Evolutionary conservation across 2,329 filamentous ascomycete species (phyloP), one percentile per base, ranked within the genome.

Genomic region (Aureobasidium mangrovei): DNA sequence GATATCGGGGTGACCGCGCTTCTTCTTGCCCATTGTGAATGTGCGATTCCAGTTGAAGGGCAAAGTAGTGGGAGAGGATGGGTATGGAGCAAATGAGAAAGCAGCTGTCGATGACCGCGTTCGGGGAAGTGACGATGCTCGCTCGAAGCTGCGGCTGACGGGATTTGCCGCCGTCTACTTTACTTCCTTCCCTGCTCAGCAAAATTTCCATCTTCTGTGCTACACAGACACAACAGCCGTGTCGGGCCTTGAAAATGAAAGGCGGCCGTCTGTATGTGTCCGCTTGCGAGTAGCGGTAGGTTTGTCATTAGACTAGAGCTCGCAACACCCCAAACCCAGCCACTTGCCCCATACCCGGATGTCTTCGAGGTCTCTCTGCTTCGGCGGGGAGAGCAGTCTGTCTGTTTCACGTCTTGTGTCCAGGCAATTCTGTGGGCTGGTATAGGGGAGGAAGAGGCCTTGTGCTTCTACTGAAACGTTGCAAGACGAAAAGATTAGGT

Each of bases 1-100:
- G 62, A 96, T 77, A 64, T 91, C 83, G 59, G 89, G 88, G 66
- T 88, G 85, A 61, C 84, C 82, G 70, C 89, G 86, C 81, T 89
- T 91, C 77, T 93, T 94, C 75, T 95, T 95, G 64, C 85, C 86
- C 84, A 93, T 91, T 40, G 46, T 61, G 58, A 31, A 26, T 42
- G 35, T 41, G 51, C 47, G 29, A 10, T 41, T 2, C 7, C 28
- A 7, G 6, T 7, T 26, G 38, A n/a, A n/a, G 38, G 7, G 7
- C 18, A 24, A 48, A 4, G 36, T 32, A 12, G 10, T 29, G 29
- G 28, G 6, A 7, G 6, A 28, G 26, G 39, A 29, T 27, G 41
- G 3, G 8, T n/a, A 7, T 7, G 32, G 32, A 7, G 7, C 6
- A 35, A 35, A 35, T 35, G 38, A 35, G n/a, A 10, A 6, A 51